Evolutionary conservation across 495 filamentous ascomycete species (phyloP), one percentile per base, ranked within the genome.

Genomic region (Penicillium goetzii): DNA sequence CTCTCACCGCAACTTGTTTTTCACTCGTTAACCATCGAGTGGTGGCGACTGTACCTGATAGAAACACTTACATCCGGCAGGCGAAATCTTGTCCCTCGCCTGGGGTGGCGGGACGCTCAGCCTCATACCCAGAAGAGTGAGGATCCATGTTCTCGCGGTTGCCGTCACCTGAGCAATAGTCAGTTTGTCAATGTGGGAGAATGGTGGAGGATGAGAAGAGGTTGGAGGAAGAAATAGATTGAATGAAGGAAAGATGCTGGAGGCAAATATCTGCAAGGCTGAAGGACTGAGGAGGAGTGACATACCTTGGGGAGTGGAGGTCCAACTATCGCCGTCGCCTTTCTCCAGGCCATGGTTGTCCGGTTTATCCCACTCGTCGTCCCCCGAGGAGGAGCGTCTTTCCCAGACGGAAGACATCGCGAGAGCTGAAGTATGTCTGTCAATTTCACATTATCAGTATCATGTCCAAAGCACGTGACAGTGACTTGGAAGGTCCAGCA

Each of bases 51-150:
- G 19, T 17, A n/a, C 3, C 17, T 28, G 2, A 38, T 30, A 26
- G 14, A n/a, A 62, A 57, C 14, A 78, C 80, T 68, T 67, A 85
- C 83, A 74, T 78, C 70, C 81, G 83, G 65, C 75, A 82, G n/a
- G 62, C 66, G 47, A 74, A 70, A 52, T 77, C 75, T 28, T 23
- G 9, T 8, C 54, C 15, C 25, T 51, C 47, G 15, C 26, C 47
- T 3, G 25, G 25, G 25, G 25, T 14, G 7, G 25, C 15, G 12
- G 47, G 4, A 28, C 2, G 12, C 12, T 28, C 10, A 51, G 25
- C 62, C 59, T 61, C 53, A 58, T 23, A 47, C 63, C 33, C 36
- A 12, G 32, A 33, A 6, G 45, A 34, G 33, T 32, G 10, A 17
- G 61, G 34, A 11, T 52, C 45, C 21, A 19, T 21, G 38, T 38